Base-by-base conservation (phyloP, 495 filamentous ascomycete species). In the Schizothecium vesticola region DNA sequence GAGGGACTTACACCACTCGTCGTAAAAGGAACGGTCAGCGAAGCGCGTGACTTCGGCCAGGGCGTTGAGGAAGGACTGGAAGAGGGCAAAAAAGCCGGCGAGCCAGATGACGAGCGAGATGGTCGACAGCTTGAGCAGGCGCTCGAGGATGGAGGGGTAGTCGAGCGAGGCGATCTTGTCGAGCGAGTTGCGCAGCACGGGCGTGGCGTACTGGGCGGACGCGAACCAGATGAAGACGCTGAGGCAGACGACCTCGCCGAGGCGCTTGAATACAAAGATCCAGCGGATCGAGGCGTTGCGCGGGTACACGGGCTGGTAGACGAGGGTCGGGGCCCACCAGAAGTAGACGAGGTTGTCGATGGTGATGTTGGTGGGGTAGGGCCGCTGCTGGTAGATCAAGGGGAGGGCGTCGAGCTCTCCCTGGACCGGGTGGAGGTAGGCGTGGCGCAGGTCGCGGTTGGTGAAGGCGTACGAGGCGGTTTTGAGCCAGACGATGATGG, bases 251-350 rank as follows among this genome's bases (percentile, higher is more conserved):
- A 90, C 87, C 78, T 99, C 95, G 21, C 83, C 86, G 24, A 94
- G 73, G 11, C 95, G 87, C 77, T 97, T 96, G 16, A 85, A 77
- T 24, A 99, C 91, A 75, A 97, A 97, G 3, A 85, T 73, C 92
- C 92, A 96, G 56, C 94, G 86, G 71, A 97, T 91, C 31, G 83
- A 83, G 1, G 83, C 76, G 19, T 89, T 90, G 56, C 93, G 90
- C 12, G 95, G 95, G 74, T 99, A 99, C 12, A 96, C 92, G 1
- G 95, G 94, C 79, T 99, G 95, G 78, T 99, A 99, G 63, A 98
- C 91, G 23, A 99, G 83, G 0, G 95, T 99, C 1, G 95, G 95
- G 0, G 95, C 95, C 86, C 93, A 92, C 92, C 95, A 97, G 73
- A 98, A 99, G 80, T 98, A 99, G 56, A 81, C 84, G 7, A 99